Base-by-base conservation (phyloP, 495 filamentous ascomycete species). In the Cercophora scortea region DNA sequence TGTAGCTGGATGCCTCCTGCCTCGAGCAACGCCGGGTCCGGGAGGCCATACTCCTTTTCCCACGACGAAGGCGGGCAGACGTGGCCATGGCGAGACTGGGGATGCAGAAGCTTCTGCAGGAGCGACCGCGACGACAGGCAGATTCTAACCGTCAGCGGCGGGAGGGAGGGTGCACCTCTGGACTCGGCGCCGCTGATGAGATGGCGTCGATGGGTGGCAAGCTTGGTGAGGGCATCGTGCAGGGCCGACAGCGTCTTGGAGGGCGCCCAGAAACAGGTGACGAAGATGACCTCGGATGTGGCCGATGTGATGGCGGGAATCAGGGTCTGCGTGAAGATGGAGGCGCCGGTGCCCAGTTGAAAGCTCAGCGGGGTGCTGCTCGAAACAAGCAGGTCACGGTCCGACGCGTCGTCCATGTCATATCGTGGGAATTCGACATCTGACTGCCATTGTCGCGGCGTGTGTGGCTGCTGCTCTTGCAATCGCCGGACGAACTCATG, bases 191-290 rank as follows among this genome's bases (percentile, higher is more conserved):
- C 55, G 42, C 53, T 50, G 47, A 63, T 55, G 39, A 55, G 35
- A 19, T 16, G 32, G 13, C 56, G 58, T n/a, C 60, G 67, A 16
- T 64, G 64, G 10, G 53, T 52, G 10, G 84, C 85, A 10, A 87
- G 73, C 19, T 62, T 64, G 32, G 66, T 59, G 0, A 87, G 74
- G 12, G 77, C 64, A 35, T 72, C 61, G 46, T 57, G 61, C 18
- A 89, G 61, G 0, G 69, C 68, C 4, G 64, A 61, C 47, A 82
- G 69, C 1, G 78, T 79, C 4, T 67, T 56, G 1, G 84, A 87
- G 2, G 67, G 61, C 2, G 83, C 81, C 87, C 86, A 90, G 65
- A 88, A 90, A 61, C 87, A 89, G 12, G 87, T 89, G 4, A 87
- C 83, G 42, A 90, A 70, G 43, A 89, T 74, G 32, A 90, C 64